These are phyloP conservation scores for Trametes cinnabarina DNA, from an alignment of 768 basidiomycete species.

Conservation along the genomic window DNA sequence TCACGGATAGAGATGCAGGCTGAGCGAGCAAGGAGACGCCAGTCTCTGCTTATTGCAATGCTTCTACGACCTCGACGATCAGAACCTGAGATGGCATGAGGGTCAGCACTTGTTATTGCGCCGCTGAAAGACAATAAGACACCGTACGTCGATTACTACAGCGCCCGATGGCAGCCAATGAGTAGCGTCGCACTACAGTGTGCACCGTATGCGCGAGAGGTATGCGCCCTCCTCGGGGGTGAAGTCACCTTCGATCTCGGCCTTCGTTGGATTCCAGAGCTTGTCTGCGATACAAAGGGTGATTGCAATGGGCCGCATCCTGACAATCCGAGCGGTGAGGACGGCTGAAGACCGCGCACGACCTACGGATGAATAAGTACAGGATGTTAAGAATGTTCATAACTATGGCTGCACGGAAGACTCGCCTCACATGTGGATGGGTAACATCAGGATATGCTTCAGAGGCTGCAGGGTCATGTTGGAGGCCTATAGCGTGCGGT, in stretches of 20 bases:
- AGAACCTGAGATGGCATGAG: no score
- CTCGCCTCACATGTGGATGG: no score
- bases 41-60: background rate
- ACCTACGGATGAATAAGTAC: no score
- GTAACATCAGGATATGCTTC: no score
- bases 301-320: conserved; percentile 2
- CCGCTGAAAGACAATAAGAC: background rate
- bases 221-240: background rate
- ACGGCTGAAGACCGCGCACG: conserved; percentile 10
- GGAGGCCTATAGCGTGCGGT: no score
- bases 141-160: background rate
- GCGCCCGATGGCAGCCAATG: background rate
- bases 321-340: conserved; percentile 8
- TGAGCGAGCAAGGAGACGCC: background rate
- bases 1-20: background rate
- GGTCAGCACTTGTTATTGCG: no score
- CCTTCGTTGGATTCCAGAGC: conserved; percentile 5
- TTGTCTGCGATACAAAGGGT: conserved; percentile 6
- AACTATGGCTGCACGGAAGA: background rate
- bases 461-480: no score
- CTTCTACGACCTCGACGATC: background rate
- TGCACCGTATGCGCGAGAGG: background rate
- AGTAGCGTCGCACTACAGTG: no score
- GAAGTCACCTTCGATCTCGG: conserved; percentile 6
- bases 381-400: no score